Evolutionary conservation across 1,284 basidiomycete genomes (phyloP), one percentile per base, ranked within the genome.

Genomic region (Malassezia globosa): DNA sequence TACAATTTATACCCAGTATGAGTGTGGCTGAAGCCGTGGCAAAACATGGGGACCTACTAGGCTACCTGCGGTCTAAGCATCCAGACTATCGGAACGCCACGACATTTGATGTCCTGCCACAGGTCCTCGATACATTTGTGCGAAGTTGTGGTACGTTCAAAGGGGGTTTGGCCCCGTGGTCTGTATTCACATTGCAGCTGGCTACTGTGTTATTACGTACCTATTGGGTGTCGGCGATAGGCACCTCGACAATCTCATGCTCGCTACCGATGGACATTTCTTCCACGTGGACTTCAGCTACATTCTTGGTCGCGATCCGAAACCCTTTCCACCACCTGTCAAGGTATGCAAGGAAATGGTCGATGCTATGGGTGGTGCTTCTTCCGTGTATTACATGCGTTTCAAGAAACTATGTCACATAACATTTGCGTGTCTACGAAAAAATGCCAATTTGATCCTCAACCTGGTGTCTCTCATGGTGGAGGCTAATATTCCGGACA

Each of bases 291-390:
- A 97, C 73, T 99, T 97, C 69, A 92, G 94, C 2, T 99, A 96
- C 74, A 97, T 97, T 63, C 79, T 99, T 7, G 92, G 92, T 2
- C 83, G 90, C 6, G 94, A 97, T 68, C 94, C 94, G 0, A 97
- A 99, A 72, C 89, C 90, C 0, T 95, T 94, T 69, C 89, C 94
- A 4, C 94, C 94, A 1, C 86, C 89, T 1, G 89, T 97, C 62
- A 99, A 99, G 73, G 85, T 99, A 23, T 94, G 89, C 74, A 92
- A 94, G 63, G 94, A 97, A 71, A 99, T 97, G 94, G 88, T 97
- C 1, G 94, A 99, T 66, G 90, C 85, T 7, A 95, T 99, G 90
- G 94, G 94, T 14, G 92, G 94, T 4, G 51, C 68, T 1, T 34
- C 45, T 5, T 66, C 29, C 80, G 85, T n/a, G 79, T 84, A 66